Evolutionary conservation across 2,329 filamentous ascomycete species (phyloP).

Genomic region (Trichoderma guizhouense): DNA sequence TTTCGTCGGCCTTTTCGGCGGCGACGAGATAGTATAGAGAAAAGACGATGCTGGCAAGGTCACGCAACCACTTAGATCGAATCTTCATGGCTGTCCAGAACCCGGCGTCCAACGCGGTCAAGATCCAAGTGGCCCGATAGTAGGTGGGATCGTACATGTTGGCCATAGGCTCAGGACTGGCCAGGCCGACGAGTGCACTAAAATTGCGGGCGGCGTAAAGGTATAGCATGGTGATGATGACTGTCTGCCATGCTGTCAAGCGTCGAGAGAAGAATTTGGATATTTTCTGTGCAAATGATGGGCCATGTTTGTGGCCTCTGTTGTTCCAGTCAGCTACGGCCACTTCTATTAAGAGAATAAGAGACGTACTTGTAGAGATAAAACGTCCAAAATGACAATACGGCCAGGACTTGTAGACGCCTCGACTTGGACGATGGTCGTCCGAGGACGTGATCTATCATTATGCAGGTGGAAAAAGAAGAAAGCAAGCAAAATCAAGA

Average conservation of each 20-base stretch:
- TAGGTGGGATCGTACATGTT: slow-evolving; percentile 91
- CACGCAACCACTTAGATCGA: slow-evolving; percentile 70
- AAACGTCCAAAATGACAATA: slow-evolving; percentile 85
- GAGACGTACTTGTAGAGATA: slow-evolving; percentile 69
- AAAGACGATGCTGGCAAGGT: slow-evolving; percentile 79
- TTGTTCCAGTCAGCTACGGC: neutral
- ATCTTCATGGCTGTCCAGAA: slow-evolving; percentile 99
- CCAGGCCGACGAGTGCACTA: slow-evolving; percentile 83
- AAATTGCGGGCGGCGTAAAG: slow-evolving; percentile 92
- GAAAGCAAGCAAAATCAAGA: neutral
- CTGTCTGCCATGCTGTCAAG: slow-evolving; percentile 84
- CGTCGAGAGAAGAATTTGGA: slow-evolving; percentile 67
- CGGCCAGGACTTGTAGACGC: slow-evolving; percentile 86
- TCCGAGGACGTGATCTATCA: slow-evolving; percentile 87
- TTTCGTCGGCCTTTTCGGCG: slow-evolving; percentile 92
- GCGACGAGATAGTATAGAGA: slow-evolving; percentile 88
- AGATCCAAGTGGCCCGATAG: slow-evolving; percentile 94
- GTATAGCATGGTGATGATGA: slow-evolving; percentile 83
- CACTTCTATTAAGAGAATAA: neutral
- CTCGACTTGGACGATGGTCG: slow-evolving; percentile 87
- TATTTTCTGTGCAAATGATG: slow-evolving; percentile 67
- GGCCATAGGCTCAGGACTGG: slow-evolving; percentile 87
- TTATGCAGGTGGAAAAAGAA: slow-evolving; percentile 27
- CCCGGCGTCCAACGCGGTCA: slow-evolving; percentile 89
- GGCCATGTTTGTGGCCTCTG: slow-evolving; percentile 84